Percentiles rank a stretch among this genome's conserved stretches.
These are phyloP conservation scores for Hypoxylon fragiforme DNA, from an alignment of 495 filamentous ascomycete genomes.

Conservation along the genomic window DNA sequence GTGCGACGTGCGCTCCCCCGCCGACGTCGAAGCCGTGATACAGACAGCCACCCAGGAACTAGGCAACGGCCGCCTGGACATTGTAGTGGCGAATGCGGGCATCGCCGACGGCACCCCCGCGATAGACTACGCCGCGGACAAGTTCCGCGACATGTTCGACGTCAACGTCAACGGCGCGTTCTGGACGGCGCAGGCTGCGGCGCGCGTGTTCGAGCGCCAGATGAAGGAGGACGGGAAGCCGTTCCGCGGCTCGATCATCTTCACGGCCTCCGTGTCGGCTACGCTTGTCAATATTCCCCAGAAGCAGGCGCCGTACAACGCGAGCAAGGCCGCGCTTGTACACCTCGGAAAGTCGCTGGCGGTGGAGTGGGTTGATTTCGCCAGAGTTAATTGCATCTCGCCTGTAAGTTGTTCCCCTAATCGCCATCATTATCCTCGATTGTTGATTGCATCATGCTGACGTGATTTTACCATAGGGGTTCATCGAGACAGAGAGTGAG, in stretches of 20 bases:
- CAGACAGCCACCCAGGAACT: slow-evolving; percentile 21
- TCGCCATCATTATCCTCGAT: no score
- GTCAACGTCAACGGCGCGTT: slow-evolving; percentile 75
- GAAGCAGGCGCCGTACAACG: slow-evolving; percentile 63
- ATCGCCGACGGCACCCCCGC: slow-evolving; percentile 66
- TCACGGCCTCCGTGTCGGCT: slow-evolving; percentile 66
- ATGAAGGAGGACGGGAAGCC: slow-evolving; percentile 45
- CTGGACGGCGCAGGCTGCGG: slow-evolving; percentile 69
- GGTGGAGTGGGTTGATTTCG: slow-evolving; percentile 58
- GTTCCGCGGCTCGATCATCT: slow-evolving; percentile 61
- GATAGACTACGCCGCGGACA: slow-evolving; percentile 64
- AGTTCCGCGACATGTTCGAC: slow-evolving; percentile 69
- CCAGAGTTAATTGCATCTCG: slow-evolving; percentile 61
- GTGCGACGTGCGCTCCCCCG: slow-evolving; percentile 29
- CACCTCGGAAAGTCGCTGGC: slow-evolving; percentile 65
- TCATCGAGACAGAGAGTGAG: slow-evolving; percentile 37
- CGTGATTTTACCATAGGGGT: slow-evolving; percentile 12
- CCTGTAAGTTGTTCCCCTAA: slow-evolving; percentile 53
- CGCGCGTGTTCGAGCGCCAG: slow-evolving; percentile 69
- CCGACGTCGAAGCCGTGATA: slow-evolving; percentile 23
- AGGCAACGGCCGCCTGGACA: slow-evolving; percentile 26
- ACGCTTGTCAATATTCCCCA: slow-evolving; percentile 67
- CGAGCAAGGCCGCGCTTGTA: slow-evolving; percentile 62
- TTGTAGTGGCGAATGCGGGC: slow-evolving; percentile 59
- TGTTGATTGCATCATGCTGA: no score